Conservation (phyloP, 2,329 filamentous ascomycete species). For the Dactylellina parvicollis region DNA sequence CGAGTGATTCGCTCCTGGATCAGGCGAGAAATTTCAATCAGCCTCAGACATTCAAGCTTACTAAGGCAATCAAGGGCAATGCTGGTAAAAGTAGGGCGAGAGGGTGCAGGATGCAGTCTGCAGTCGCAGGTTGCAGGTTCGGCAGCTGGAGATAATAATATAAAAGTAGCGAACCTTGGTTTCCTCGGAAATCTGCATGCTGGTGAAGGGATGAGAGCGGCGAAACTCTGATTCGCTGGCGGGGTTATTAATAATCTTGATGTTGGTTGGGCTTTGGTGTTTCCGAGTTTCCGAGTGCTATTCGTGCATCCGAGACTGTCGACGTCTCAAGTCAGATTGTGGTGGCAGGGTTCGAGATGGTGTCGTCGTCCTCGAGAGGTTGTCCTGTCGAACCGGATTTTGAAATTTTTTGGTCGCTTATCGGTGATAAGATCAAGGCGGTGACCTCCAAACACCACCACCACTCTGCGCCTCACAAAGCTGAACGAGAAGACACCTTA, state of each 20-base stretch:
- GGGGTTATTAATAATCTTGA: conserved; percentile 2
- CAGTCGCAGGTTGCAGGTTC: no score
- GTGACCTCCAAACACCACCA: conserved; percentile 8
- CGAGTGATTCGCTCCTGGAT: conserved; percentile 53
- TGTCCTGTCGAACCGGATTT: conserved; percentile 8
- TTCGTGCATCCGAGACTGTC: conserved; percentile 49
- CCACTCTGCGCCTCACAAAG: not conserved
- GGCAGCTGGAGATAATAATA: conserved; percentile 19
- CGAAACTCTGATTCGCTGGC: conserved; percentile 30
- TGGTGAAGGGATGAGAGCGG: conserved; percentile 6
- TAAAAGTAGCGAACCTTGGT: conserved; percentile 37
- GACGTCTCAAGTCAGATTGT: conserved; percentile 41
- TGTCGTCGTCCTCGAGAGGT: conserved; percentile 30
- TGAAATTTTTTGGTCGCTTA: conserved; percentile 36
- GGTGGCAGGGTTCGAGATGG: conserved; percentile 34
- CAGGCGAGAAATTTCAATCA: conserved; percentile 33
- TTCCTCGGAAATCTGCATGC: conserved; percentile 53
- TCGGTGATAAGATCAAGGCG: conserved; percentile 50
- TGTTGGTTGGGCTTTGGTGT: conserved; percentile 17
- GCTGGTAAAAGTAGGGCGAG: conserved; percentile 19
- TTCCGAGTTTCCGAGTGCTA: conserved; percentile 43
- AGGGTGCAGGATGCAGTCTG: no score
- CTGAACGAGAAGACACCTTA: conserved; percentile 5
- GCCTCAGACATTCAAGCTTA: not conserved
- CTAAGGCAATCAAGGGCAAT: conserved; percentile 23